phyloP scores from a whole-genome alignment of 2,329 filamentous ascomycete species.

The Neofusicoccum kwambonambiense region DNA sequence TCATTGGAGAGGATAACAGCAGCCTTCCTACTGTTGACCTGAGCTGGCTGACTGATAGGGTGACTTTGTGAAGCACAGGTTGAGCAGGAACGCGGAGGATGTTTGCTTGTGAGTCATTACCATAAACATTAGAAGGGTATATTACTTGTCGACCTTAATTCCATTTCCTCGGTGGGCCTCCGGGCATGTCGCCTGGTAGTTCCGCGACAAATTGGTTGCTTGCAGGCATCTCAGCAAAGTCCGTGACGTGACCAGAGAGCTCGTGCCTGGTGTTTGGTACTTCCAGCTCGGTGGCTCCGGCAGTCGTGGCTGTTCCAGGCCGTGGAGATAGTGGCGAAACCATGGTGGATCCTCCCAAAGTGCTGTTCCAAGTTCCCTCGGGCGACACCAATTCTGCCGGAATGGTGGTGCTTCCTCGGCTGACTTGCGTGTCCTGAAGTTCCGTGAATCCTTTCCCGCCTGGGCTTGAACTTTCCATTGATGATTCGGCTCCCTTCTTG shows the following conservation, averaged over 20 bases:
- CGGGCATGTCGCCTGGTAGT: not conserved
- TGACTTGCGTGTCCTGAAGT: not conserved
- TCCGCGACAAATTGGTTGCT: not conserved
- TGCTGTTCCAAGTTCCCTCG: not conserved
- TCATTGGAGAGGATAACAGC: too few species aligned
- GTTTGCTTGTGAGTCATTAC: too few species aligned
- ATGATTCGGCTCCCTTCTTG: not conserved
- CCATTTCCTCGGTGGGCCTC: not conserved
- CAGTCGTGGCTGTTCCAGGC: not conserved
- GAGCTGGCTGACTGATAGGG: too few species aligned
- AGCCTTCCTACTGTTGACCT: too few species aligned
- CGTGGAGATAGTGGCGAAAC: not conserved
- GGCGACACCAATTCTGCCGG: not conserved
- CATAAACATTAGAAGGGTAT: not conserved
- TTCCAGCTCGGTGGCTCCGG: not conserved
- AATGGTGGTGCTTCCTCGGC: not conserved
- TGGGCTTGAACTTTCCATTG: too few species aligned
- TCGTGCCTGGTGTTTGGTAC: not conserved
- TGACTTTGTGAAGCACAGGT: too few species aligned
- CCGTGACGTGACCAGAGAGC: not conserved
- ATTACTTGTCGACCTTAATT: not conserved
- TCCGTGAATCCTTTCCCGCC: not conserved
- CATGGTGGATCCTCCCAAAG: not conserved
- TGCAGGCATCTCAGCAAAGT: conserved; percentile 7
- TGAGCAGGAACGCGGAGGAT: too few species aligned